Conservation (phyloP, 2,329 filamentous ascomycete species). For the Trichoderma arundinaceum region DNA sequence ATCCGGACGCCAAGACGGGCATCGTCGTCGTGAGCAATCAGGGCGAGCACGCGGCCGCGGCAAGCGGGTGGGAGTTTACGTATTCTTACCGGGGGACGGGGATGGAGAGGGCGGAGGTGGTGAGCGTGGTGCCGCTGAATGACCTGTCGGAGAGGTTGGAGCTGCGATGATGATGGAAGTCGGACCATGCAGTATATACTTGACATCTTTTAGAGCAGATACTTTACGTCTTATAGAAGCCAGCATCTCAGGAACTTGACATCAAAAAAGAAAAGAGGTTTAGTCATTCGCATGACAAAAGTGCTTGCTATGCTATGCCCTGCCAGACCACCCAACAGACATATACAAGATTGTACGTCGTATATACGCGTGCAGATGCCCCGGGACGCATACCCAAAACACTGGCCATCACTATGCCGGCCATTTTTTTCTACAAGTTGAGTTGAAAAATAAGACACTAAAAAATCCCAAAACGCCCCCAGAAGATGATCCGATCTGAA, state of each 20-base stretch:
- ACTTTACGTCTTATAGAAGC: not conserved
- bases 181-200: too few species aligned
- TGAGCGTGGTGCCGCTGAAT: slow-evolving; percentile 45
- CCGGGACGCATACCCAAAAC: slow-evolving; percentile 7
- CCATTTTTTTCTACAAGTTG: slow-evolving; percentile 4
- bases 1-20: slow-evolving; percentile 53
- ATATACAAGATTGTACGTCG: not conserved
- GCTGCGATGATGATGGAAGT: not conserved
- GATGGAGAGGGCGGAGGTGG: slow-evolving; percentile 54
- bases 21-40: slow-evolving; percentile 57
- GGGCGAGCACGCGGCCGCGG: slow-evolving; percentile 58
- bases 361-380: not conserved
- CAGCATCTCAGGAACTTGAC: too few species aligned
- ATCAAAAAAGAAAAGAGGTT: not conserved
- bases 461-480: not conserved
- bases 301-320: slow-evolving; percentile 1
- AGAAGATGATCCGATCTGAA: not conserved
- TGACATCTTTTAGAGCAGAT: not conserved
- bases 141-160: not conserved
- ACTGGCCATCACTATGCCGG: slow-evolving; percentile 10
- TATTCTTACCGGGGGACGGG: slow-evolving; percentile 56
- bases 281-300: slow-evolving; percentile 20
- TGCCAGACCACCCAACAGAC: not conserved
- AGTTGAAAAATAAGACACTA: not conserved
- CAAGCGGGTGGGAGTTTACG: slow-evolving; percentile 60